phyloP scores from a whole-genome alignment of 495 filamentous ascomycete species.

The Stereocaulon alpinum region DNA sequence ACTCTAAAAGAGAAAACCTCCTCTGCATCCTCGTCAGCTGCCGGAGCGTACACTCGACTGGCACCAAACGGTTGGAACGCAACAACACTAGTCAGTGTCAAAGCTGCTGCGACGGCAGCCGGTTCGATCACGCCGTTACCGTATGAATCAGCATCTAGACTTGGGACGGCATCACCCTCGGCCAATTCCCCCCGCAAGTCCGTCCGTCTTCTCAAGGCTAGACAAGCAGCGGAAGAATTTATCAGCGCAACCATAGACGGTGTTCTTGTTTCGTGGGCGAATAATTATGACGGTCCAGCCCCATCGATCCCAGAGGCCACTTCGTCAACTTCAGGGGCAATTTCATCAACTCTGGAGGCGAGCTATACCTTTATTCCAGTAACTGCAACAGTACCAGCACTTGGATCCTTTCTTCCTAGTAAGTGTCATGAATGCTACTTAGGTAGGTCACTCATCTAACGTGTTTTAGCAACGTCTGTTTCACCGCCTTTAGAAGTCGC shows the following conservation, averaged over 20 bases:
- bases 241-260: slow-evolving; percentile 21
- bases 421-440: background rate
- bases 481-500: background rate
- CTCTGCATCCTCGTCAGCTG: background rate
- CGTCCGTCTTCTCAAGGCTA: background rate
- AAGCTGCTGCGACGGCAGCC: background rate
- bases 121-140: background rate
- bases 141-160: background rate
- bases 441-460: background rate
- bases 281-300: slow-evolving; percentile 14
- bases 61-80: slow-evolving; percentile 21
- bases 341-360: background rate
- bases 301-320: background rate
- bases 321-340: background rate
- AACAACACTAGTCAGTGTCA: slow-evolving; percentile 10
- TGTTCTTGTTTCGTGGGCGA: slow-evolving; percentile 20
- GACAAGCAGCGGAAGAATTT: slow-evolving; percentile 11
- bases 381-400: background rate
- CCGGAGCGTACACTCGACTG: slow-evolving; percentile 11
- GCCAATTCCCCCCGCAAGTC: background rate
- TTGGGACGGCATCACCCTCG: background rate
- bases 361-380: background rate
- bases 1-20: background rate
- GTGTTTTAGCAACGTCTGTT: background rate
- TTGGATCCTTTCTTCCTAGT: background rate